These are phyloP conservation scores for Malus asiatica DNA, from an alignment of 306 rosid genomes.

Conservation along the genomic window DNA sequence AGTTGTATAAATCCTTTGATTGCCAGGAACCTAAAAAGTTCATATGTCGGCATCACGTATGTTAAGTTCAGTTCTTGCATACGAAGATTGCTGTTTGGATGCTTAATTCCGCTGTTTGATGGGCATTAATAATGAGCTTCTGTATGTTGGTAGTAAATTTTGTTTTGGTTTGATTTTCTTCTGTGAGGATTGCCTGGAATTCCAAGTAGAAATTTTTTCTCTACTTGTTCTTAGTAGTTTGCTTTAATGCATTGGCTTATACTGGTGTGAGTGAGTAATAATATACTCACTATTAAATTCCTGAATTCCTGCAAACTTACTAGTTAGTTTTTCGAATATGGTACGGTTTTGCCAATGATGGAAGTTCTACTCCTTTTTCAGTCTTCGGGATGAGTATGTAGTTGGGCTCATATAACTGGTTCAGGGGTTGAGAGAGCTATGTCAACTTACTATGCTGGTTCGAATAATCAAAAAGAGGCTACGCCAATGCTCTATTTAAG, in stretches of 20 bases:
- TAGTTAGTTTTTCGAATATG: background rate
- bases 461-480: conserved; percentile 42
- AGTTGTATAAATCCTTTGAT: background rate
- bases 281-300: background rate
- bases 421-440: conserved; percentile 31
- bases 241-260: background rate
- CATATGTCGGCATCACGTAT: background rate
- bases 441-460: conserved; percentile 49
- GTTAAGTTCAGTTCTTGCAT: background rate
- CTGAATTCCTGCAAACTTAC: background rate
- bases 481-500: conserved; percentile 44
- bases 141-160: background rate
- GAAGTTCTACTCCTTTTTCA: background rate
- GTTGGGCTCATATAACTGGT: conserved; percentile 10
- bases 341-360: background rate
- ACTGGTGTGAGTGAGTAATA: background rate
- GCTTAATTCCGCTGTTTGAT: background rate
- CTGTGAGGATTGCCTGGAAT: conserved; percentile 12
- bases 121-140: too few species aligned
- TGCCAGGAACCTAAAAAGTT: background rate
- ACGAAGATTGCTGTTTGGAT: background rate
- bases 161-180: background rate
- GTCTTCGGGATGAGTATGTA: conserved; percentile 4
- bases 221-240: background rate
- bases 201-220: background rate